A percentile compares a stretch with the other conserved stretches of the same genome.
phyloP scores from a whole-genome alignment of 2,329 filamentous ascomycete genomes.

The Pseudogymnoascus sp. region DNA sequence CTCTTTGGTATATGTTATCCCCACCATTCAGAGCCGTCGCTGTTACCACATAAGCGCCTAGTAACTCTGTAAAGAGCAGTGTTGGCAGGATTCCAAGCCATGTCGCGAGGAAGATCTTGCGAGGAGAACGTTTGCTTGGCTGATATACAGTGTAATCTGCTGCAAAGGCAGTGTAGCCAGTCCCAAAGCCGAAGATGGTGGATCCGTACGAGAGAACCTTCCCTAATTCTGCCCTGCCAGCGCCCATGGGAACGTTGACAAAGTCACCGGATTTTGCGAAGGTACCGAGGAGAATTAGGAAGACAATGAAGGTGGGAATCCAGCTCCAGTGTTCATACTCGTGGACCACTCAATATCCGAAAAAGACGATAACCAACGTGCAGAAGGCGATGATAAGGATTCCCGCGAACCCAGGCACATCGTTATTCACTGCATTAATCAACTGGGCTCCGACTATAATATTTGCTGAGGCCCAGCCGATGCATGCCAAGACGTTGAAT shows the following conservation, averaged over 20 bases:
- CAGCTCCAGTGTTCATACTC: slow-evolving; percentile 68
- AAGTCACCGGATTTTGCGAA: slow-evolving; percentile 64
- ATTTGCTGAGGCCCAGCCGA: slow-evolving; percentile 73
- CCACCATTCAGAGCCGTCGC: slow-evolving; percentile 49
- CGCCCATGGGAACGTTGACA: slow-evolving; percentile 49
- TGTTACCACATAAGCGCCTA: slow-evolving; percentile 63
- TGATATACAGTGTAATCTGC: slow-evolving; percentile 79
- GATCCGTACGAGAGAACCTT: slow-evolving; percentile 57
- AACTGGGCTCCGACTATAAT: slow-evolving; percentile 74
- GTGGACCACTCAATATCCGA: slow-evolving; percentile 71
- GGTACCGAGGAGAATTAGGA: slow-evolving; percentile 61
- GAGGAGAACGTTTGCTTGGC: slow-evolving; percentile 50
- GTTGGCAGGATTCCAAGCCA: slow-evolving; percentile 63
- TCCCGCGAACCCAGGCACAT: slow-evolving; percentile 65
- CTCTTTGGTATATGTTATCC: slow-evolving; percentile 46
- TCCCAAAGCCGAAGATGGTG: slow-evolving; percentile 60
- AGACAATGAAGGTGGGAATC: slow-evolving; percentile 66
- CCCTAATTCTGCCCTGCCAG: slow-evolving; percentile 53
- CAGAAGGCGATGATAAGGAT: slow-evolving; percentile 65
- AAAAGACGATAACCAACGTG: slow-evolving; percentile 64
- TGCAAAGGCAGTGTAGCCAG: slow-evolving; percentile 67
- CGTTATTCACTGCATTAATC: slow-evolving; percentile 62
- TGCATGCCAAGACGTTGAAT: slow-evolving; percentile 62
- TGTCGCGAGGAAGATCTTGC: slow-evolving; percentile 61
- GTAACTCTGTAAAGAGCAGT: slow-evolving; percentile 65